phyloP scores from a whole-genome alignment of 1,284 basidiomycete species.

The Trichosporon inkin region DNA sequence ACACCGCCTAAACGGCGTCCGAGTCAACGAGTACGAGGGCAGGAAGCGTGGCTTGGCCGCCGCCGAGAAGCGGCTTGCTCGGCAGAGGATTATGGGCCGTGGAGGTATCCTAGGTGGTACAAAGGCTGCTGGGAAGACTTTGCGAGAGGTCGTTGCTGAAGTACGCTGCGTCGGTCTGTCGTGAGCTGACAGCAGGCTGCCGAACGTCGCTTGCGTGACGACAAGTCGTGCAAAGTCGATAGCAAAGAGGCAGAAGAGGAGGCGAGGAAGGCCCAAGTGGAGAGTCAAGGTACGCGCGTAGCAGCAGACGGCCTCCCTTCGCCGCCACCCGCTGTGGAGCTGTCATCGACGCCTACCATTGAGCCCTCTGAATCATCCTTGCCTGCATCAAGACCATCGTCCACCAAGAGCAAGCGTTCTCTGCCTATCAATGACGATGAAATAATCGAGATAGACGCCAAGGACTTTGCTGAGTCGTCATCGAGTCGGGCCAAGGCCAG shows the following conservation, averaged over 20 bases:
- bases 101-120: conserved; percentile 53
- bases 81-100: conserved; percentile 55
- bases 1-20: conserved; percentile 61
- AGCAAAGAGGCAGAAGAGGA: conserved; percentile 60
- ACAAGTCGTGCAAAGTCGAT: conserved; percentile 60
- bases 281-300: conserved; percentile 61
- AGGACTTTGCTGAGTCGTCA: not conserved
- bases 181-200: conserved; percentile 60
- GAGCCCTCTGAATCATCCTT: not conserved
- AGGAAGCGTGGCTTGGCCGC: conserved; percentile 65
- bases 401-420: not conserved
- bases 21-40: conserved; percentile 62
- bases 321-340: conserved; percentile 31
- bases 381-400: not conserved
- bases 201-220: conserved; percentile 66
- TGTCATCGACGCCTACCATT: conserved; percentile 14
- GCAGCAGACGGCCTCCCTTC: conserved; percentile 45
- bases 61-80: conserved; percentile 63
- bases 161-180: conserved; percentile 53
- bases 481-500: not conserved
- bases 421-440: not conserved
- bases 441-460: conserved; percentile 7
- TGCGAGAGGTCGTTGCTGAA: conserved; percentile 68
- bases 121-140: conserved; percentile 53
- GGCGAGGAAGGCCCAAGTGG: conserved; percentile 62